Base-by-base conservation (phyloP, 495 filamentous ascomycete genomes). In the Aspergillus ellipticus region DNA sequence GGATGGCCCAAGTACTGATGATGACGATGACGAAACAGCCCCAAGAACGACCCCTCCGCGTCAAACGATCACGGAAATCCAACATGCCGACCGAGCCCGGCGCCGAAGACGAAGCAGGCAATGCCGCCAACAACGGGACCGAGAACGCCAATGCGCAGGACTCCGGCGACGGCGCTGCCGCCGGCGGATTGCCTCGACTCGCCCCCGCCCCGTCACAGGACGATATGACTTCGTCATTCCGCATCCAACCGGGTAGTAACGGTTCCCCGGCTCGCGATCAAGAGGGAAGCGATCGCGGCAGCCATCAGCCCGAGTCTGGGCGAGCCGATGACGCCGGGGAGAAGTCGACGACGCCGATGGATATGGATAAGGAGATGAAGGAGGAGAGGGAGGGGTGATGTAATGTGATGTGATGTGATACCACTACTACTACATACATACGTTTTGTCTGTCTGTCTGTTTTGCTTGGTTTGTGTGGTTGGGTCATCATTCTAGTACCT, bases 21-120 rank as follows among this genome's bases (percentile, higher is more conserved):
- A 11, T 51, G 10, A 17, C 31, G 26, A 29, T 51, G n/a, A 52
- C 54, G 29, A 43, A 49, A 28, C 48, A 96, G 90, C 90, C 90
- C 15, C 86, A 93, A 74, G 91, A 96, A 69, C 92, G 94, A 59
- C 92, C 92, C 15, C 79, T 96, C 49, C 88, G 92, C 54, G 85
- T 85, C 28, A 97, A 97, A 78, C 87, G 92, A 45, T 86, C 87
- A 29, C 88, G 77, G 31, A 81, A 81, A 52, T 73, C 70, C 15
- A 74, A 70, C 39, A 45, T 69, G 13, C 45, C 45, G 13, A 28
- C 29, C 6, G 51, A 57, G 17, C 43, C 62, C 11, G 63, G 60
- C 8, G 41, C 54, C 20, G 68, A 63, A 9, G 70, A 52, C 19
- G 62, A 68, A 6, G 57, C 35, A 8, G 62, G 59, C 7, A 43